Evolutionary conservation across 345 rosid species (phyloP).

Genomic region (Eucalyptus cloeziana): DNA sequence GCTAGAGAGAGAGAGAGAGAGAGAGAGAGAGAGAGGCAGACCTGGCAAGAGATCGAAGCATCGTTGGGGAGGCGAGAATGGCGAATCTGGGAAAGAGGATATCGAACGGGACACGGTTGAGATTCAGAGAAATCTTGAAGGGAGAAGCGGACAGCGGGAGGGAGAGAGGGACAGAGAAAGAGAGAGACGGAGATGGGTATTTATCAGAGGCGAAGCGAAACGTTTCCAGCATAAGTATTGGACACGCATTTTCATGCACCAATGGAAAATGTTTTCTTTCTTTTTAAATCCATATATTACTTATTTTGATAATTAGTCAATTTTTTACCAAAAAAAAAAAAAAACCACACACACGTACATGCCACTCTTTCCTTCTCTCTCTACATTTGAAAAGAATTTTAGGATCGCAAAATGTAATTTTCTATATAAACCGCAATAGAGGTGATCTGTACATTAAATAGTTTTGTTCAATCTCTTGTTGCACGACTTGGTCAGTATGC

Average conservation of each 20-base stretch:
- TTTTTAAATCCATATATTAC: neutral
- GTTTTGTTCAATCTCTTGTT: neutral
- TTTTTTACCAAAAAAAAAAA: neutral
- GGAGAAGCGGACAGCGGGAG: neutral
- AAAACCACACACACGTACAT: neutral
- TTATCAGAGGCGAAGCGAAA: neutral
- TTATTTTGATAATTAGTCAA: neutral
- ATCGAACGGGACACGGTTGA: neutral
- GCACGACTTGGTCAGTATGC: neutral
- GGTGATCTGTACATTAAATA: neutral
- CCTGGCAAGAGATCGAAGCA: neutral
- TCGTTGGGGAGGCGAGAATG: neutral
- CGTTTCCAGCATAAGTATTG: neutral
- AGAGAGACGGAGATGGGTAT: neutral
- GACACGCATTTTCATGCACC: neutral
- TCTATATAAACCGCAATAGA: neutral
- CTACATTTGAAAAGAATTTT: neutral
- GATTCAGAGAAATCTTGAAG: neutral
- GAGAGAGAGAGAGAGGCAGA: neutral
- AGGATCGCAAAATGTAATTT: neutral
- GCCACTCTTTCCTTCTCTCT: neutral
- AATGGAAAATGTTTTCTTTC: neutral
- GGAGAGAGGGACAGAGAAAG: neutral
- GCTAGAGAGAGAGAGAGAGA: neutral
- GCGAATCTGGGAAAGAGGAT: neutral